These are phyloP conservation scores for Flaveria sonorensis DNA, from an alignment of 129 eudicot genomes.

Conservation along the genomic window DNA sequence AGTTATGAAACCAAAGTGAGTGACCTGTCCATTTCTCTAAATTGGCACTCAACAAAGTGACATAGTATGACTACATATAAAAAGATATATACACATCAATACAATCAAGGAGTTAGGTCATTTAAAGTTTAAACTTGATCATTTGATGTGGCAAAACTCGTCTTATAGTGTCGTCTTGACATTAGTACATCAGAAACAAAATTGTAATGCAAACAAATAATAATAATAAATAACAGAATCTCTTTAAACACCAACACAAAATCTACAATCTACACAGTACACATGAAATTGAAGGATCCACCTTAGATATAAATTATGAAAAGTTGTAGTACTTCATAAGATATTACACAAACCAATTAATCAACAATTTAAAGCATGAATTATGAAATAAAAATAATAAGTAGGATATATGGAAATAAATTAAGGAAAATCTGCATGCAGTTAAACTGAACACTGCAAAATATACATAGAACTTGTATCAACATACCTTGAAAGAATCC, in stretches of 20 bases:
- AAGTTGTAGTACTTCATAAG: constrained; percentile 10
- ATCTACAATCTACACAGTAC: background rate
- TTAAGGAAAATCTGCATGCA: background rate
- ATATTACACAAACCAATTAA: constrained; percentile 27
- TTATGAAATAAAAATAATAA: constrained; percentile 23
- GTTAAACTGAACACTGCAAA: constrained; percentile 15
- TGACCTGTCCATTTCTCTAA: no score
- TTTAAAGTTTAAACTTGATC: background rate
- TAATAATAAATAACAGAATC: background rate
- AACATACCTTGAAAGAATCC: constrained; percentile 17
- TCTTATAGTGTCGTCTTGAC: background rate
- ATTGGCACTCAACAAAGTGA: no score
- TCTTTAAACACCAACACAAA: constrained; percentile 1
- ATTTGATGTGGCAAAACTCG: background rate
- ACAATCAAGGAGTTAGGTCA: no score
- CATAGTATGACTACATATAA: no score
- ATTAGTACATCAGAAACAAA: background rate
- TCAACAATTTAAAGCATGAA: constrained; percentile 8
- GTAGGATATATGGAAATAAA: background rate
- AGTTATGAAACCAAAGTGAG: no score
- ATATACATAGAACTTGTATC: constrained; percentile 29
- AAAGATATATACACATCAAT: no score
- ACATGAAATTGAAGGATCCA: background rate
- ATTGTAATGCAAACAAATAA: background rate
- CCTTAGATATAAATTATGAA: background rate